phyloP scores from a whole-genome alignment of 495 filamentous ascomycete genomes.

The Podospora conica region DNA sequence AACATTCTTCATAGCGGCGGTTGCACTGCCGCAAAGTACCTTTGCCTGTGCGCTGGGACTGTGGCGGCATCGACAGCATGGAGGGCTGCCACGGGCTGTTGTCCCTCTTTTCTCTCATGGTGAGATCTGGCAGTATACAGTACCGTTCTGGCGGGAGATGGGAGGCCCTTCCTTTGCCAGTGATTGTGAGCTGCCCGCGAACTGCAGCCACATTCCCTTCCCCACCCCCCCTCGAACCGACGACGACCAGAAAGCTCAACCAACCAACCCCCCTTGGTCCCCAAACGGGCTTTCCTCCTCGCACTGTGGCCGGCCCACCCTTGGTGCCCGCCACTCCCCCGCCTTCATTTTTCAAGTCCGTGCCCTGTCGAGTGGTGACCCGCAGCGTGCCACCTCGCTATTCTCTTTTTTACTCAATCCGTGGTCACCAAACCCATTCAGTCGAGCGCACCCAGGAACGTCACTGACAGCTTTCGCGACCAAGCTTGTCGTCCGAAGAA shows the following conservation, averaged over 20 bases:
- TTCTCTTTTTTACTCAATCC: slow-evolving; percentile 58
- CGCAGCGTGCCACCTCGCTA: slow-evolving; percentile 49
- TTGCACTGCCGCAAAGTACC: slow-evolving; percentile 22
- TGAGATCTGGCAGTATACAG: no score
- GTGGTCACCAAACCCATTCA: slow-evolving; percentile 54
- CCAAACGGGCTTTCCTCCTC: slow-evolving; percentile 1
- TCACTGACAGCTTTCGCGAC: slow-evolving; percentile 31
- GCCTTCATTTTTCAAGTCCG: slow-evolving; percentile 38
- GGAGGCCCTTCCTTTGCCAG: not conserved
- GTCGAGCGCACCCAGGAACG: slow-evolving; percentile 27
- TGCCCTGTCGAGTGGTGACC: slow-evolving; percentile 41
- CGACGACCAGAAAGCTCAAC: slow-evolving; percentile 7
- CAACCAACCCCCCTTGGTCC: slow-evolving; percentile 25
- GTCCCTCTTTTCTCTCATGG: not conserved
- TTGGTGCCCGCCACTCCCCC: slow-evolving; percentile 42
- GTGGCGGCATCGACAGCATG: slow-evolving; percentile 21
- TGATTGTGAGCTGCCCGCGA: no score
- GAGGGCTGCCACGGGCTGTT: slow-evolving; percentile 8
- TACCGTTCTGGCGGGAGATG: not conserved
- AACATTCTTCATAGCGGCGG: slow-evolving; percentile 15
- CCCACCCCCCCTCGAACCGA: slow-evolving; percentile 1
- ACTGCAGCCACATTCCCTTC: no score
- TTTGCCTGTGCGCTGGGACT: slow-evolving; percentile 22
- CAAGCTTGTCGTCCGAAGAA: slow-evolving; percentile 37
- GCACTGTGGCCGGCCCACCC: slow-evolving; percentile 15